Percentiles rank a stretch among this genome's conserved stretches.
Conservation (phyloP, 2,329 filamentous ascomycete species). For the Botrytis pseudocinerea region DNA sequence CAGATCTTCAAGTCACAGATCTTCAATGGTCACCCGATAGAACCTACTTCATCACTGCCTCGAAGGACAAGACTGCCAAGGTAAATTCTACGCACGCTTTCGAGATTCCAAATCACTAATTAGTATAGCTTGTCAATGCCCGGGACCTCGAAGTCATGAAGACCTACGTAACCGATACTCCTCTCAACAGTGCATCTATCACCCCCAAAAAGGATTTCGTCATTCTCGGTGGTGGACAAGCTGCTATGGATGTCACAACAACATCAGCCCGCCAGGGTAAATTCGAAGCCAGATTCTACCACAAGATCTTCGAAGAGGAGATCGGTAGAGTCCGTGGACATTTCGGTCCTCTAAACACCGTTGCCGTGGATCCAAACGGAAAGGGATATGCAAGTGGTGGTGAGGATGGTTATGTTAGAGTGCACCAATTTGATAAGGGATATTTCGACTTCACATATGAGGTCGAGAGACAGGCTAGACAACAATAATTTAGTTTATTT, state of each 20-base stretch:
- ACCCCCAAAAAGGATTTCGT: slow-evolving; percentile 97
- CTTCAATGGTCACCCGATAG: slow-evolving; percentile 92
- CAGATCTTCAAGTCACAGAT: slow-evolving; percentile 75
- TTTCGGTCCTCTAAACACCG: slow-evolving; percentile 85
- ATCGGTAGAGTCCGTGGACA: slow-evolving; percentile 95
- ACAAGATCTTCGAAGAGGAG: slow-evolving; percentile 99
- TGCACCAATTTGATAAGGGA: slow-evolving; percentile 97
- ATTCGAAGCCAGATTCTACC: slow-evolving; percentile 99
- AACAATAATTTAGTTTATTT: slow-evolving; percentile 34
- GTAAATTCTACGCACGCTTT: slow-evolving; percentile 46
- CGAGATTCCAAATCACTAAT: slow-evolving; percentile 22
- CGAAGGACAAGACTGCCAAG: slow-evolving; percentile 97
- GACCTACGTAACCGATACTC: slow-evolving; percentile 88
- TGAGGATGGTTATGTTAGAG: slow-evolving; percentile 97
- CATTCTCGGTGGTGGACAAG: slow-evolving; percentile 96
- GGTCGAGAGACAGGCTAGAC: slow-evolving; percentile 77
- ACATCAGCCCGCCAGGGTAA: slow-evolving; percentile 90
- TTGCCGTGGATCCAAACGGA: slow-evolving; percentile 88
- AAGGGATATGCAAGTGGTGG: slow-evolving; percentile 92
- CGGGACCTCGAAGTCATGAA: slow-evolving; percentile 90
- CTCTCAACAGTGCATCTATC: slow-evolving; percentile 92
- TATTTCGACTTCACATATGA: slow-evolving; percentile 99
- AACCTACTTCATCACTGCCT: slow-evolving; percentile 97
- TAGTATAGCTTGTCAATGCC: slow-evolving; percentile 70
- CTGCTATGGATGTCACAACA: slow-evolving; percentile 97